phyloP scores from a whole-genome alignment of 768 basidiomycete species.

The Harrya chromipes region DNA sequence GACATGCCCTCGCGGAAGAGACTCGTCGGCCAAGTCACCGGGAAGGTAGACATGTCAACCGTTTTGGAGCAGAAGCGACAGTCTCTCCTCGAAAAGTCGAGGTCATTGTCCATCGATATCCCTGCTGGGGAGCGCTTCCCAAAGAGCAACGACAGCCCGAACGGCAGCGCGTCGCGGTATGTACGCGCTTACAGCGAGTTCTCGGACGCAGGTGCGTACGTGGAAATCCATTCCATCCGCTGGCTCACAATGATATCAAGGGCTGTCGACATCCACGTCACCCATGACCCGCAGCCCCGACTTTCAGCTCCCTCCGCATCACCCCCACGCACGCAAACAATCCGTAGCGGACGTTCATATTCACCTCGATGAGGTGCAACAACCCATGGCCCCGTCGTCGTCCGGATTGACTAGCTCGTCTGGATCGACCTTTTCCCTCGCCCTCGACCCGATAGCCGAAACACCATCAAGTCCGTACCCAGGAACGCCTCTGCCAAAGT shows the following conservation, averaged over 20 bases:
- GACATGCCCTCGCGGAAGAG: slow-evolving; percentile 45
- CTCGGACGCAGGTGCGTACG: slow-evolving; percentile 19
- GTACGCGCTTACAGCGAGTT: slow-evolving; percentile 33
- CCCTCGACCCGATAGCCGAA: slow-evolving; percentile 49
- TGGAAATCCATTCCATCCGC: not conserved
- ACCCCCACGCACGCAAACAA: slow-evolving; percentile 77
- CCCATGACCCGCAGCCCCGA: slow-evolving; percentile 48
- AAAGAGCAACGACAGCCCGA: slow-evolving; percentile 15
- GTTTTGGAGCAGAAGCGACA: slow-evolving; percentile 54
- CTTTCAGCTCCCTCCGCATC: slow-evolving; percentile 53
- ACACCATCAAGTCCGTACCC: slow-evolving; percentile 37
- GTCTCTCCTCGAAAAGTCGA: slow-evolving; percentile 46
- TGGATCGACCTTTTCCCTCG: slow-evolving; percentile 45
- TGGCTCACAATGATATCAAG: slow-evolving; percentile 10
- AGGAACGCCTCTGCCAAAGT: slow-evolving; percentile 33
- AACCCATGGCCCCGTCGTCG: slow-evolving; percentile 10
- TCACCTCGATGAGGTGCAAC: slow-evolving; percentile 32
- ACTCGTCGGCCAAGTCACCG: slow-evolving; percentile 47
- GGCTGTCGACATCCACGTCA: slow-evolving; percentile 2
- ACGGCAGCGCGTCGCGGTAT: slow-evolving; percentile 19
- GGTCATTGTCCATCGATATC: slow-evolving; percentile 65
- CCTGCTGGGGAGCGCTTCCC: slow-evolving; percentile 44
- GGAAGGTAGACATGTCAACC: slow-evolving; percentile 41
- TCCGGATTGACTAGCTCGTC: slow-evolving; percentile 37
- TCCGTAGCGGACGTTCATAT: slow-evolving; percentile 57